Conservation (phyloP, 1,284 basidiomycete species). For the Trichosporon coremiiforme region DNA sequence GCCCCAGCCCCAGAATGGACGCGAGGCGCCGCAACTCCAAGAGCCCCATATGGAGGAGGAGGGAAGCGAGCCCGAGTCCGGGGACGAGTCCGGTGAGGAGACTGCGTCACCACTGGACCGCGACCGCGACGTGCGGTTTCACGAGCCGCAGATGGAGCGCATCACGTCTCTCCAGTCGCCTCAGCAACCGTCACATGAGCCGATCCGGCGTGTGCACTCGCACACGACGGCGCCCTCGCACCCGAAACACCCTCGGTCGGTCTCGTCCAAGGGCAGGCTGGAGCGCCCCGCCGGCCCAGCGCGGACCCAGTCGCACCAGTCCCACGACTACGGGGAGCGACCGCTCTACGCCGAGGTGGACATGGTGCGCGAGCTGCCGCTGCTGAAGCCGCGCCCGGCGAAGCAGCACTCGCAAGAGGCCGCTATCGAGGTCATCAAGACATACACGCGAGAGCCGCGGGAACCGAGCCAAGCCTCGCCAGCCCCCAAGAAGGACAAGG, state of each 20-base stretch:
- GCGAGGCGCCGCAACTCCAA: no score
- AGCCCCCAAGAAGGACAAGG: slow-evolving; percentile 9
- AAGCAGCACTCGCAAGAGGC: slow-evolving; percentile 15
- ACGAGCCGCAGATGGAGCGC: neutral
- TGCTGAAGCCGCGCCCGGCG: slow-evolving; percentile 8
- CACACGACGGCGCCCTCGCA: neutral
- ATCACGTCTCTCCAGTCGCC: neutral
- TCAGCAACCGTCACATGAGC: neutral
- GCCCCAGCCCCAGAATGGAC: neutral
- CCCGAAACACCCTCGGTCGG: slow-evolving; percentile 11
- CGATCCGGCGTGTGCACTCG: slow-evolving; percentile 11
- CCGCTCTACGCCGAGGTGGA: slow-evolving; percentile 17
- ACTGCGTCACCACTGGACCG: neutral
- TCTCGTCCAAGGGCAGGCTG: slow-evolving; percentile 11
- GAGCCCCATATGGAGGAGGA: neutral
- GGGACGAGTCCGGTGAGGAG: neutral
- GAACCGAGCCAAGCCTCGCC: neutral
- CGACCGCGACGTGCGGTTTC: neutral
- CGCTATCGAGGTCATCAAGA: slow-evolving; percentile 14
- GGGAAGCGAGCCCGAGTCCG: slow-evolving; percentile 1
- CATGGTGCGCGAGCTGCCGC: slow-evolving; percentile 16
- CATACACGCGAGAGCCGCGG: neutral
- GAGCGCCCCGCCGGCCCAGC: neutral
- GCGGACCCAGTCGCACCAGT: neutral
- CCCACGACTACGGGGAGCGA: neutral